Base-by-base conservation (phyloP, 331 rosid genomes). In the Saraca asoca region DNA sequence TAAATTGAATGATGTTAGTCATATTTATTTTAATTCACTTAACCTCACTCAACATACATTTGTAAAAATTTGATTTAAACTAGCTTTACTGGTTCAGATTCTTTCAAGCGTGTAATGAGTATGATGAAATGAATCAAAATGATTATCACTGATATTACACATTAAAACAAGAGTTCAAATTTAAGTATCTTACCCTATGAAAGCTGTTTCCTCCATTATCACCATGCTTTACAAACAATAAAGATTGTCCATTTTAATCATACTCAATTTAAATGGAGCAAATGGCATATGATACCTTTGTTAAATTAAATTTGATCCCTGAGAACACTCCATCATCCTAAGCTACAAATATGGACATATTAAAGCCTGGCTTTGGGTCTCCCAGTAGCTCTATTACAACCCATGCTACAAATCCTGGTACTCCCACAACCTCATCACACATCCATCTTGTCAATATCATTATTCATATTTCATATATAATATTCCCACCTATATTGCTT, bases 291-390 rank as follows among this genome's bases (percentile, higher is more conserved):
- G 82, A 62, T 62, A 82, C 74, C 77, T 72, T 86, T 54, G 91
- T 87, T 71, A 93, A 56, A 72, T 87, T 87, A 62, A 93, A 96
- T 78, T 77, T 81, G 20, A 89, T 87, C 52, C 95, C 98, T 5
- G 82, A 66, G 73, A 82, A 93, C 7, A 93, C 98, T 41, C 98
- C 96, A 74, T 93, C 98, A 61, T 93, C 98, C 96, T n/a, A 79
- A 0, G 90, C 88, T 1, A 88, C 90, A 5, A 90, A 87, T 34
- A 87, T 71, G 70, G 84, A 82, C 54, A 87, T 88, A 68, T 78
- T 84, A 4, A 80, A 72, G 0, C 85, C 83, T 11, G 75, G 20
- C 31, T 82, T 82, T 33, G 83, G 78, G 1, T 87, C 76, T 37
- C 73, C 90, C 2, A 87, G 0, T 14, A 80, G 59, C 79, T 68